These are phyloP conservation scores for Metarhizium humberi DNA, from an alignment of 2,329 filamentous ascomycete species.

Conservation along the genomic window DNA sequence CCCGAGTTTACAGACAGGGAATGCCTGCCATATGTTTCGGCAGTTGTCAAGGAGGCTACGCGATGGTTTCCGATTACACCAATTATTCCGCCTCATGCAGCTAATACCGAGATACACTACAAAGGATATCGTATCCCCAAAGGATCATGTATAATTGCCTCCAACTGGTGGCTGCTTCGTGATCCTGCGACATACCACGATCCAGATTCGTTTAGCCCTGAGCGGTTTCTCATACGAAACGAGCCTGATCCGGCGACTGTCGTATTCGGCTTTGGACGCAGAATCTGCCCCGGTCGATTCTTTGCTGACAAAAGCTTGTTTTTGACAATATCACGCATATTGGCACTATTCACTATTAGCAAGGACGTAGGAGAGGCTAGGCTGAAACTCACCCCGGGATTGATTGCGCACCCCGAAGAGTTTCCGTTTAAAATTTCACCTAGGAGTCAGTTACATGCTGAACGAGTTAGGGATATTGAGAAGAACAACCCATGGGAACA, in stretches of 20 bases:
- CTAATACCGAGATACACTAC: slow-evolving; percentile 18
- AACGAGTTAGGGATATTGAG: slow-evolving; percentile 1
- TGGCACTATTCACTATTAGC: slow-evolving; percentile 35
- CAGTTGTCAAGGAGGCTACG: slow-evolving; percentile 18
- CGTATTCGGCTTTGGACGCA: slow-evolving; percentile 26
- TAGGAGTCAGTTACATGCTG: slow-evolving; percentile 3
- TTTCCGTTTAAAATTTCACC: slow-evolving; percentile 3
- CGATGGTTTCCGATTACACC: slow-evolving; percentile 23
- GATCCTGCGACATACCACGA: slow-evolving; percentile 56
- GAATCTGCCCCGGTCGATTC: slow-evolving; percentile 23
- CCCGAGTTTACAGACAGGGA: slow-evolving; percentile 32
- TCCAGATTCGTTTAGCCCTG: slow-evolving; percentile 22
- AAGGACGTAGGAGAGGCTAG: slow-evolving; percentile 11
- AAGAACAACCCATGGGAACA: slow-evolving; percentile 3
- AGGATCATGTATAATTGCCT: slow-evolving; percentile 13
- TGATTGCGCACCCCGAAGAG: not conserved
- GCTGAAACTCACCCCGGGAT: not conserved
- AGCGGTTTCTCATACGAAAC: slow-evolving; percentile 18
- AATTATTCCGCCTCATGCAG: slow-evolving; percentile 27
- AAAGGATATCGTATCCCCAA: slow-evolving; percentile 17
- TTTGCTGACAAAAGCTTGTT: slow-evolving; percentile 22
- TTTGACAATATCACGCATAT: slow-evolving; percentile 25
- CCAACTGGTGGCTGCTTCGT: slow-evolving; percentile 39
- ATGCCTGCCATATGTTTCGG: slow-evolving; percentile 31
- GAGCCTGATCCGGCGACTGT: slow-evolving; percentile 17